Evolutionary conservation across 331 rosid species (phyloP).

Genomic region (Telfairia occidentalis): DNA sequence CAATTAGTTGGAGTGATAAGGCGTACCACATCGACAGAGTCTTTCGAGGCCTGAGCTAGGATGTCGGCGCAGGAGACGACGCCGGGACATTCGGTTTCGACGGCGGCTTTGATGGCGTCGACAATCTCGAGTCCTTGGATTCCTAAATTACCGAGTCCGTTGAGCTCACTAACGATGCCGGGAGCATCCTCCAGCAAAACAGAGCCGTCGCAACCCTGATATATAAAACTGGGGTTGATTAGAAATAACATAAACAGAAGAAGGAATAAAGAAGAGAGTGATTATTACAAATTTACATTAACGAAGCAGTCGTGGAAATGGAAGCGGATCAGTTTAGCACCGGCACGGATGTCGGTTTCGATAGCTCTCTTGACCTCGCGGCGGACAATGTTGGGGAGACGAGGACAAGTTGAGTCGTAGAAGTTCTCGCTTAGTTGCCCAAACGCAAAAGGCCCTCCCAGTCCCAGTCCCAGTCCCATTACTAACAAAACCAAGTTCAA

Average conservation of each 20-base stretch:
- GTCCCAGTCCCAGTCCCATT: too few species aligned
- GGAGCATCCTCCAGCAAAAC: slow-evolving; percentile 42
- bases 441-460: slow-evolving; percentile 16
- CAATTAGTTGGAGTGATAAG: not conserved
- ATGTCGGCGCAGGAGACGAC: slow-evolving; percentile 75
- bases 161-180: slow-evolving; percentile 51
- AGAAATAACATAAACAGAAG: too few species aligned
- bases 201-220: slow-evolving; percentile 81
- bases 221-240: too few species aligned
- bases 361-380: slow-evolving; percentile 40
- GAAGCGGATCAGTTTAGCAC: slow-evolving; percentile 61
- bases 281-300: too few species aligned
- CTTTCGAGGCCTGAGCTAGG: slow-evolving; percentile 55
- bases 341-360: slow-evolving; percentile 47
- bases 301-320: slow-evolving; percentile 83
- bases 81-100: slow-evolving; percentile 51
- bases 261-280: too few species aligned
- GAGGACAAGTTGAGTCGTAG: slow-evolving; percentile 58
- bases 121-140: slow-evolving; percentile 44
- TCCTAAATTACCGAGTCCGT: slow-evolving; percentile 46
- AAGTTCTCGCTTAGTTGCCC: slow-evolving; percentile 57
- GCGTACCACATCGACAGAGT: slow-evolving; percentile 48
- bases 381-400: slow-evolving; percentile 47
- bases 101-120: slow-evolving; percentile 52
- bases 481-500: too few species aligned